Base-by-base conservation (phyloP, 2,329 filamentous ascomycete species). In the Dothistroma pini region DNA sequence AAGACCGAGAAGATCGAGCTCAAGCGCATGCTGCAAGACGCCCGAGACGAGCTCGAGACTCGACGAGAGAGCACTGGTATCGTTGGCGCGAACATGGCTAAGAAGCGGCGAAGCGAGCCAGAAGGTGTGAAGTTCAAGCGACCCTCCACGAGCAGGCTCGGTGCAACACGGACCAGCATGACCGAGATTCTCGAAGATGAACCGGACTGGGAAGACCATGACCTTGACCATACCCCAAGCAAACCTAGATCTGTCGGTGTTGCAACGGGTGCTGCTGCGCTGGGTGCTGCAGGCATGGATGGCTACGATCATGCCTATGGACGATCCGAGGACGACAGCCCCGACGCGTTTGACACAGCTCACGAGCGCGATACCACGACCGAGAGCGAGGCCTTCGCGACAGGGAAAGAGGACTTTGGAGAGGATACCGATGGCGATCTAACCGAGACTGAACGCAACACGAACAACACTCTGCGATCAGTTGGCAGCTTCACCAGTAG, bases 1-100 rank as follows among this genome's bases (percentile, higher is more conserved):
- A 99, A 97, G 86, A 97, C 93, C 0, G 95, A 99, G 76, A 99
- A 97, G 81, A 85, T 97, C 31, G 95, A 99, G 76, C 84, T 97
- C 57, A 93, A 91, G 77, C 89, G 93, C 62, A 91, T 99, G 84
- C 85, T 97, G 32, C 93, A 97, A 77, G 95, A 99, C 71, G 89
- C 93, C 25, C 87, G 93, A 38, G 95, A 99, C 73, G 95, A 99
- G 71, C 79, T 99, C 31, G 95, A 91, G 75, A 77, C 85, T 52
- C 81, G 84, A 53, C 69, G 71, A 12, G 81, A 78, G 56, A 68
- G 61, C 53, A 85, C 80, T 59, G 75, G 69, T 69, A 75, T 73
- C 50, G 72, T 70, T 69, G 76, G 57, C 69, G 80, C 75, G 48
- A 81, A 76, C 65, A 76, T 77, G 53, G 75, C 74, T 69, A 86